Conservation (phyloP, 176 grass and related monocot genomes). For the Zizania latifolia region DNA sequence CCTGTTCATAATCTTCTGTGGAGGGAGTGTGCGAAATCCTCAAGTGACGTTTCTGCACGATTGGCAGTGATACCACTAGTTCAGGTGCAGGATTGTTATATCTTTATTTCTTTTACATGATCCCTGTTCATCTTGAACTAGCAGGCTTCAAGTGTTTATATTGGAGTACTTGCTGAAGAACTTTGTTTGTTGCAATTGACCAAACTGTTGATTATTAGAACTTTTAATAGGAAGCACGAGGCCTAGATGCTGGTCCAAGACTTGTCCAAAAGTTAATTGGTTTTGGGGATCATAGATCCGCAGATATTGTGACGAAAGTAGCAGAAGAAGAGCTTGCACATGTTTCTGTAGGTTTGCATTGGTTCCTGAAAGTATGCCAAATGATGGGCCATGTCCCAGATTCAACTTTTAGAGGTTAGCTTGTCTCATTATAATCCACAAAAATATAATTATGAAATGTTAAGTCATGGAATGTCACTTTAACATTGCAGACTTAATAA, state of each 20-base stretch:
- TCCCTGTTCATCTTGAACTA: not conserved
- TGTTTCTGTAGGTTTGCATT: slow-evolving; percentile 76
- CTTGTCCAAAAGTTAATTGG: slow-evolving; percentile 73
- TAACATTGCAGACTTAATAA: slow-evolving; percentile 53
- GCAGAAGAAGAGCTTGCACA: slow-evolving; percentile 82
- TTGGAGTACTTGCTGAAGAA: not conserved
- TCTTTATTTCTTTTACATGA: not conserved
- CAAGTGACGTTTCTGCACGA: slow-evolving; percentile 71
- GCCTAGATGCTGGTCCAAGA: slow-evolving; percentile 87
- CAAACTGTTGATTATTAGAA: slow-evolving; percentile 34
- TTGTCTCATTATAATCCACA: not conserved
- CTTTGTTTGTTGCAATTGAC: slow-evolving; percentile 2
- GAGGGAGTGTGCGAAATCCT: slow-evolving; percentile 84
- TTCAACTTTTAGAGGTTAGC: slow-evolving; percentile 67
- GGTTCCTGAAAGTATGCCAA: slow-evolving; percentile 73
- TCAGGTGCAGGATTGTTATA: slow-evolving; percentile 45
- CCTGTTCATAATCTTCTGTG: slow-evolving; percentile 91
- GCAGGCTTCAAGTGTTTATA: not conserved
- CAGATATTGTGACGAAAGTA: slow-evolving; percentile 67
- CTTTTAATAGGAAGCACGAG: slow-evolving; percentile 79
- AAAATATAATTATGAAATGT: not conserved
- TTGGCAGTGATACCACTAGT: slow-evolving; percentile 89
- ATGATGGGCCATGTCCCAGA: slow-evolving; percentile 59
- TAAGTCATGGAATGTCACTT: slow-evolving; percentile 10
- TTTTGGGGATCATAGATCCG: slow-evolving; percentile 69